Percentiles rank a stretch among this genome's conserved stretches.
These are phyloP conservation scores for Penicillium digitatum DNA, from an alignment of 2,329 filamentous ascomycete genomes.

Conservation along the genomic window DNA sequence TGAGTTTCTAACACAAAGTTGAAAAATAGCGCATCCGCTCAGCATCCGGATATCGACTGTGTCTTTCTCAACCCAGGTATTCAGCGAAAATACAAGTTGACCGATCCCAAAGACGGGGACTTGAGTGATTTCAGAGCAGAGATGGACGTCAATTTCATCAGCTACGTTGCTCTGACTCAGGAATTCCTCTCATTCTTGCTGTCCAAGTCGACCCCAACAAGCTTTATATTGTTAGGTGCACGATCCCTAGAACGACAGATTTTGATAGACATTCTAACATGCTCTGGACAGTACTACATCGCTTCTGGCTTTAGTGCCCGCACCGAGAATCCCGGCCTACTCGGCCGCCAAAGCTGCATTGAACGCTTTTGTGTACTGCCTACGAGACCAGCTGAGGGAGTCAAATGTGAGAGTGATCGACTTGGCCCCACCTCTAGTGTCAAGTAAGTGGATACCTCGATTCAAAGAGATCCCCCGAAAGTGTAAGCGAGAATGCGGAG, in stretches of 20 bases:
- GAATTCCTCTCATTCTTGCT: not conserved
- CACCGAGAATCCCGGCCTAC: constrained; percentile 49
- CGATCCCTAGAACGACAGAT: no score
- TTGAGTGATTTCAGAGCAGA: constrained; percentile 18
- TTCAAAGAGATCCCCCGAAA: no score
- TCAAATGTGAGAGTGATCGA: not conserved
- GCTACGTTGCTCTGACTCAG: constrained; percentile 11
- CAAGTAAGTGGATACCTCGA: not conserved
- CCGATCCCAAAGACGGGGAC: constrained; percentile 15
- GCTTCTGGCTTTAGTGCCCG: constrained; percentile 48
- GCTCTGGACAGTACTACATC: constrained; percentile 35
- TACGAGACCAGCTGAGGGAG: not conserved
- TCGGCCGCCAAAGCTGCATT: constrained; percentile 40
- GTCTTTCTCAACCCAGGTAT: constrained; percentile 18
- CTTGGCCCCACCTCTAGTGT: constrained; percentile 2
- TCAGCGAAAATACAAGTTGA: constrained; percentile 18
- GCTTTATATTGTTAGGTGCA: not conserved
- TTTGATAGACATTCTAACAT: not conserved
- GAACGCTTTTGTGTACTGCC: not conserved
- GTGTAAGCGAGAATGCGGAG: not conserved
- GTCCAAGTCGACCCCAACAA: not conserved
- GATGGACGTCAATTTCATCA: constrained; percentile 15
- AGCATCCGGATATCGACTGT: constrained; percentile 17
- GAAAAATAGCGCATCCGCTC: not conserved
- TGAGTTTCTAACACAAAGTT: not conserved